Conservation (phyloP, 768 basidiomycete genomes). For the Ephemerocybe angulata region DNA sequence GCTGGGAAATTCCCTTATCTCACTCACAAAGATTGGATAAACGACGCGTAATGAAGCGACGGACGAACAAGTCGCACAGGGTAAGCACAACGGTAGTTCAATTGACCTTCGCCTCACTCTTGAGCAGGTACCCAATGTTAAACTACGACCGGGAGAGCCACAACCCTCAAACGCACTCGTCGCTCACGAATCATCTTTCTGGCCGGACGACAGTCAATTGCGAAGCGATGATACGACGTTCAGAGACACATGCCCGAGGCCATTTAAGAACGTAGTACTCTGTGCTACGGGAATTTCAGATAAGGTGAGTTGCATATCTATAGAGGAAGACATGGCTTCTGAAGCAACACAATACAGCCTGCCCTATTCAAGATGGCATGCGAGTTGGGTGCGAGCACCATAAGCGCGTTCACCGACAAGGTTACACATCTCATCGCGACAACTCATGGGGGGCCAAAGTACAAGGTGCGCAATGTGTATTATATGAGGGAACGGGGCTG, state of each 20-base stretch:
- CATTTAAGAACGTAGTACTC: conserved; percentile 62
- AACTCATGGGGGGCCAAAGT: conserved; percentile 78
- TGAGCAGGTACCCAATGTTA: conserved; percentile 74
- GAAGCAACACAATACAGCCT: conserved; percentile 42
- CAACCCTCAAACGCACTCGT: conserved; percentile 31
- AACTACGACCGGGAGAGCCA: conserved; percentile 57
- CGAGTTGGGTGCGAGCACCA: conserved; percentile 73
- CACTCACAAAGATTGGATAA: too few species aligned
- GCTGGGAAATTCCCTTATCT: too few species aligned
- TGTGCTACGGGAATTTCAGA: conserved; percentile 76
- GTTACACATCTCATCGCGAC: conserved; percentile 86
- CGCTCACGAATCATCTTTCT: conserved; percentile 32
- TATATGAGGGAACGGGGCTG: background rate
- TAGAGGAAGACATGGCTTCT: background rate
- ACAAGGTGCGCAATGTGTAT: conserved; percentile 46
- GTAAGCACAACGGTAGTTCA: conserved; percentile 23
- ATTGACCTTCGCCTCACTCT: background rate
- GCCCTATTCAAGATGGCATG: conserved; percentile 70
- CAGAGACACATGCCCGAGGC: conserved; percentile 56
- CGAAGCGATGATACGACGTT: conserved; percentile 43
- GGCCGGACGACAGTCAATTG: conserved; percentile 48
- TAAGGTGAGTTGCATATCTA: conserved; percentile 50
- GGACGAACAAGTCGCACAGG: conserved; percentile 66
- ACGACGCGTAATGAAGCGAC: conserved; percentile 52
- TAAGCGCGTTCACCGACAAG: conserved; percentile 72